A percentile compares a stretch with the other conserved stretches of the same genome.
phyloP scores from a whole-genome alignment of 1,284 basidiomycete species.

The Pseudozyma pruni region DNA sequence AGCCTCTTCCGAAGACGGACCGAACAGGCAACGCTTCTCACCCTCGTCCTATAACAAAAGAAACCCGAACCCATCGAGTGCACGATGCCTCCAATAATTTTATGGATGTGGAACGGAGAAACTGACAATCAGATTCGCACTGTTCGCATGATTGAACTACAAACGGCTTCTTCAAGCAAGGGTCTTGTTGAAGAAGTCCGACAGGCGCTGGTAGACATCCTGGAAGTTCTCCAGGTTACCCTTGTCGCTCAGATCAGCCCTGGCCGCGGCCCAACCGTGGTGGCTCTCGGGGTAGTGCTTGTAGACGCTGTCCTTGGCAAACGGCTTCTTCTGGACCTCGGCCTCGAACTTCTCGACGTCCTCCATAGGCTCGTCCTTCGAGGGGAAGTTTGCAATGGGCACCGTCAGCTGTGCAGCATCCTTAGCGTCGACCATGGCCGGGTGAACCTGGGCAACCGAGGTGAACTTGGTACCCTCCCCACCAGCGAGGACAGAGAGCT shows the following conservation, averaged over 20 bases:
- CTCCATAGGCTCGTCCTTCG: slow-evolving; percentile 73
- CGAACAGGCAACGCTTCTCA: too few species aligned
- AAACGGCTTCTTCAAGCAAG: slow-evolving; percentile 38
- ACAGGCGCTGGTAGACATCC: slow-evolving; percentile 73
- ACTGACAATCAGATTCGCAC: too few species aligned
- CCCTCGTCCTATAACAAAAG: too few species aligned
- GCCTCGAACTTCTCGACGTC: slow-evolving; percentile 71
- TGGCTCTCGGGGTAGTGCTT: slow-evolving; percentile 71
- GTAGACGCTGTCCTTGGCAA: slow-evolving; percentile 73
- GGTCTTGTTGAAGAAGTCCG: slow-evolving; percentile 53
- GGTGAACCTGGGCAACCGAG: slow-evolving; percentile 57
- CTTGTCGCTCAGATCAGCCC: slow-evolving; percentile 75
- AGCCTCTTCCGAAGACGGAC: too few species aligned
- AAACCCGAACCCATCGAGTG: too few species aligned
- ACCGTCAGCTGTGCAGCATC: slow-evolving; percentile 73
- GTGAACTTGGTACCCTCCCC: slow-evolving; percentile 50
- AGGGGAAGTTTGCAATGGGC: slow-evolving; percentile 75
- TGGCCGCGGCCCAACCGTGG: slow-evolving; percentile 79
- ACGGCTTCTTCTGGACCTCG: slow-evolving; percentile 69
- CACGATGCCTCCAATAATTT: too few species aligned
- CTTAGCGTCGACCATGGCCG: slow-evolving; percentile 72
- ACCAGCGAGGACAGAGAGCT: slow-evolving; percentile 46
- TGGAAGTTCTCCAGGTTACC: slow-evolving; percentile 77
- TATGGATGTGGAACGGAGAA: too few species aligned
- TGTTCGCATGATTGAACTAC: too few species aligned